Percentiles rank a stretch among this genome's conserved stretches.
Conservation (phyloP, 352 stramenopile species). For the Stramenopiles sp. region DNA sequence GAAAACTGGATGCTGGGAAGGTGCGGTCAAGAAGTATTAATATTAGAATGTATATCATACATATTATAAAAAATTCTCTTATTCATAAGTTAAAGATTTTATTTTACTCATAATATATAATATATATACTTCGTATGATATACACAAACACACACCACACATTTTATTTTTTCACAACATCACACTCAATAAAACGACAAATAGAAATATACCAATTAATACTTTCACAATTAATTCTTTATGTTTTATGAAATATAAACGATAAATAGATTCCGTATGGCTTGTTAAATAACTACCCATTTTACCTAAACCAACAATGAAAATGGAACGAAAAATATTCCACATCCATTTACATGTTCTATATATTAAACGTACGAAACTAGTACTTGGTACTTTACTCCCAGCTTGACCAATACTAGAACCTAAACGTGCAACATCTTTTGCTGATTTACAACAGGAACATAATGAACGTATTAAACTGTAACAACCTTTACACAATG, state of each 20-base stretch:
- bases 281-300: background rate
- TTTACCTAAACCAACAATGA: background rate
- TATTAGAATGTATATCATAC: no score
- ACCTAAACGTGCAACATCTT: background rate
- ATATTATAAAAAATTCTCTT: no score
- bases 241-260: background rate
- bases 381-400: background rate
- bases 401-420: background rate
- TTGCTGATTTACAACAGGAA: background rate
- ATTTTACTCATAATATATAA: no score
- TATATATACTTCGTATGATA: no score
- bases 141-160: no score
- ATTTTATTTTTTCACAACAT: background rate
- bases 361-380: background rate
- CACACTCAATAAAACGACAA: background rate
- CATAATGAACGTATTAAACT: background rate
- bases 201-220: background rate
- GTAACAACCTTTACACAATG: background rate
- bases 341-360: background rate
- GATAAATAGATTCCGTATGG: background rate
- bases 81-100: no score
- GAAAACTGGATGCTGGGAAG: no score
- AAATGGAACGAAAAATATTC: background rate
- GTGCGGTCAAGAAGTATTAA: no score
- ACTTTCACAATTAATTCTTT: background rate